Evolutionary conservation across 2,329 filamentous ascomycete genomes (phyloP).

Genomic region (Phialocephala sp.): DNA sequence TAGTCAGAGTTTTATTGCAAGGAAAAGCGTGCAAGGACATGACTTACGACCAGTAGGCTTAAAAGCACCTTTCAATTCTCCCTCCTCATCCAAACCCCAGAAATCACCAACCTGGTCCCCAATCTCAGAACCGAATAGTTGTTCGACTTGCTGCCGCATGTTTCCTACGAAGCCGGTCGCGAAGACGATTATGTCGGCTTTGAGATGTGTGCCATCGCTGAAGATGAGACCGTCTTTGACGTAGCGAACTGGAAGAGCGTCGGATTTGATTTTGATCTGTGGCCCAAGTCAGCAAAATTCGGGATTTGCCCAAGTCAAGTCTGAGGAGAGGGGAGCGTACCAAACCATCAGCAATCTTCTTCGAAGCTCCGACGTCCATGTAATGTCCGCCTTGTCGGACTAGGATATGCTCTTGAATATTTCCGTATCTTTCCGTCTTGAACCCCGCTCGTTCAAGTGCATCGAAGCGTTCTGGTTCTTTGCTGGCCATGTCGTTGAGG

Average conservation of each 20-base stretch:
- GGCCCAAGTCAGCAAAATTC: background rate
- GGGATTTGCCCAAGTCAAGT: background rate
- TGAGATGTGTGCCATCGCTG: slow-evolving; percentile 51
- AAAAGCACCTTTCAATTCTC: slow-evolving; percentile 45
- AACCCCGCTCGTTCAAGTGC: slow-evolving; percentile 61
- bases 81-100: slow-evolving; percentile 54
- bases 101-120: slow-evolving; percentile 53
- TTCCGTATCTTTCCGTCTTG: slow-evolving; percentile 58
- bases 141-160: slow-evolving; percentile 55
- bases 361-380: slow-evolving; percentile 58
- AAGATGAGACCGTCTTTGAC: slow-evolving; percentile 40
- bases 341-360: slow-evolving; percentile 57
- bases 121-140: slow-evolving; percentile 55
- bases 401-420: slow-evolving; percentile 60
- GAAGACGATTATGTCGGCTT: slow-evolving; percentile 57
- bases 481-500: slow-evolving; percentile 13
- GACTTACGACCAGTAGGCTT: slow-evolving; percentile 29
- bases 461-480: slow-evolving; percentile 45
- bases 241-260: slow-evolving; percentile 21
- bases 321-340: slow-evolving; percentile 45
- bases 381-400: slow-evolving; percentile 64
- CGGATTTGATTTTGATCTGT: slow-evolving; percentile 34
- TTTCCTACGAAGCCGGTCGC: slow-evolving; percentile 55
- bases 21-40: background rate
- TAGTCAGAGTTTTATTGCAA: background rate